Evolutionary conservation across 2,329 filamentous ascomycete species (phyloP).

Genomic region (Pestalotiopsis sp.): DNA sequence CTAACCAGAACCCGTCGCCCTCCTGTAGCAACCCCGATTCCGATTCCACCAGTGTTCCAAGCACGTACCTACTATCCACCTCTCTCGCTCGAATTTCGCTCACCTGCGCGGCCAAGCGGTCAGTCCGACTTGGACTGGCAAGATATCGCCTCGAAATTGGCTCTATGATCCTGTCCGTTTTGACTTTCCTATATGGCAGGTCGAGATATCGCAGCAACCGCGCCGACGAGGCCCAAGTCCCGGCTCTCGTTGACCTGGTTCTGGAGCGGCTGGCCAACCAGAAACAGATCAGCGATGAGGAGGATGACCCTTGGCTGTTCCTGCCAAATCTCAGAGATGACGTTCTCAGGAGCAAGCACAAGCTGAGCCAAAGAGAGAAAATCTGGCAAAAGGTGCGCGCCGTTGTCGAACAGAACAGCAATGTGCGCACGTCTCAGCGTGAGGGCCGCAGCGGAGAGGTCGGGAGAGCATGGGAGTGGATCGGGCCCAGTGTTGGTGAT

Average conservation of each 20-base stretch:
- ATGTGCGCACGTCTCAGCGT: slow-evolving; percentile 78
- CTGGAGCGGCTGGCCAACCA: slow-evolving; percentile 82
- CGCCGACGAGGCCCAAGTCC: slow-evolving; percentile 73
- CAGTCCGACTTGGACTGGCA: slow-evolving; percentile 79
- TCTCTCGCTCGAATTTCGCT: slow-evolving; percentile 92
- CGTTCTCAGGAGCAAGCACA: slow-evolving; percentile 81
- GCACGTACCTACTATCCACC: slow-evolving; percentile 73
- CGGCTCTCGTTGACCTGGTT: slow-evolving; percentile 80
- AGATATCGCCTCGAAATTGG: slow-evolving; percentile 86
- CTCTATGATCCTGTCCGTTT: slow-evolving; percentile 57
- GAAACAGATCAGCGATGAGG: slow-evolving; percentile 70
- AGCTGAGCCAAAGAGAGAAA: slow-evolving; percentile 72
- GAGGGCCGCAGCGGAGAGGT: slow-evolving; percentile 68
- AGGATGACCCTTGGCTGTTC: slow-evolving; percentile 80
- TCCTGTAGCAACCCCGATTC: slow-evolving; percentile 70
- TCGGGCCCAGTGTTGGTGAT: slow-evolving; percentile 57
- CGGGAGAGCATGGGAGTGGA: slow-evolving; percentile 72
- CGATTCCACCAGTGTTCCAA: slow-evolving; percentile 59
- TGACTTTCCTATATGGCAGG: slow-evolving; percentile 64
- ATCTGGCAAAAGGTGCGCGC: slow-evolving; percentile 83
- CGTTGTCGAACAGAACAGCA: slow-evolving; percentile 92
- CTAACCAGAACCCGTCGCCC: slow-evolving; percentile 84
- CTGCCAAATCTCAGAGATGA: slow-evolving; percentile 91
- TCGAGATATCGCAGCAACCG: slow-evolving; percentile 64
- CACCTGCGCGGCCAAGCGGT: slow-evolving; percentile 78